Evolutionary conservation across 257 asterid genomes (phyloP), one percentile per base, ranked within the genome.

Genomic region (Linaria vulgaris): DNA sequence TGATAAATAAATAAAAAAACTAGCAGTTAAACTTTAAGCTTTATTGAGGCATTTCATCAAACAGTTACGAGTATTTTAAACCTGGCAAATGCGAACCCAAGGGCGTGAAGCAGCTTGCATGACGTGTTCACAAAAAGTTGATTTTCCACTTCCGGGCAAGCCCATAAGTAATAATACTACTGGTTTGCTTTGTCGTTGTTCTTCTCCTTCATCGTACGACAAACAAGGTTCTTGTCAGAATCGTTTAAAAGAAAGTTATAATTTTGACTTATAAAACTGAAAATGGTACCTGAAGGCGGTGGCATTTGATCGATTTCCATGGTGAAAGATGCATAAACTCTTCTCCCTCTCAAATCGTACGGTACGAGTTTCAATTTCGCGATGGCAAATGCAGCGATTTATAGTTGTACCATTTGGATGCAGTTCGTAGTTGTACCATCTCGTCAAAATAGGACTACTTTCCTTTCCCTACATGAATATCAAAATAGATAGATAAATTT

Each of bases 51-150:
- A 79, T 72, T 79, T 67, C 67, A 69, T 69, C 80, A 46, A 73
- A 72, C 74, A 74, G 16, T 39, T 64, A 34, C n/a, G 34, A 66
- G 48, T 31, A 67, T 45, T 53, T 64, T 21, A 38, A 69, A 91
- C 99, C 95, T 92, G 99, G 80, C 97, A 92, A 64, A 89, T 72
- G 59, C 99, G 99, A 46, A 68, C 76, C 99, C 99, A 92, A 5
- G 81, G 80, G 30, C 88, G 94, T 31, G 68, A 17, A 54, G 95
- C 76, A 58, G 51, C 50, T 63, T 64, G 75, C 79, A 84, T 78
- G 70, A 89, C 88, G 64, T 66, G 76, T 15, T 89, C 99, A 68
- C 91, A 87, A 55, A 92, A 89, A 11, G 96, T 87, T 44, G 99
- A 89, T 57, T 92, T 92, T 12, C 99, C 99, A 61, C 99, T 92